Base-by-base conservation (phyloP, 2,329 filamentous ascomycete genomes). In the Botrytis byssoidea region DNA sequence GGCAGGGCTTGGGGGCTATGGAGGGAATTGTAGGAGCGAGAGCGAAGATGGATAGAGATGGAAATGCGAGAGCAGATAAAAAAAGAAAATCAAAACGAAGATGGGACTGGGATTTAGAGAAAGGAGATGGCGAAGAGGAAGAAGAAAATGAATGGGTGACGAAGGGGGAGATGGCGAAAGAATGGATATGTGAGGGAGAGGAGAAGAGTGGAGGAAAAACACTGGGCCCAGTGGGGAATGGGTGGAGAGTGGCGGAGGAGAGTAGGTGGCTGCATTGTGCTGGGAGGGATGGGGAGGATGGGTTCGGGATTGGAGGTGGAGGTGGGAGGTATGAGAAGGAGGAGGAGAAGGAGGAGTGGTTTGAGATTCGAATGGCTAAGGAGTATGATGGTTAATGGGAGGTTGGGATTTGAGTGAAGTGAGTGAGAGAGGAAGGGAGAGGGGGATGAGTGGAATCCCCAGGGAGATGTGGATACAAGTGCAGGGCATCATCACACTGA, bases 381-480 rank as follows among this genome's bases (percentile, higher is more conserved):
- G 51, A 57, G 3, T 1, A 29, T 57, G 51, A 29, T 55, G n/a
- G 25, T 8, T 55, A n/a, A 55, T 16, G 48, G 18, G 8, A 3
- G 18, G 20, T 46, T 18, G 16, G 42, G 42, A 10, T 42, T 44
- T 44, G 16, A 7, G 42, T 10, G 37, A 10, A 40, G 37, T 7
- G 4, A 44, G 16, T 44, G 42, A 18, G 42, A 42, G 40, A 42
- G 42, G 42, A 9, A 37, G 35, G 37, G 37, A 7, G n/a, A n/a
- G n/a, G 6, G 44, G 44, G 18, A 46, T 46, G 7, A 20, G 22
- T 20, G 18, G 18, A 20, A 22, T 46, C 1, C 18, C 18, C 44
- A 2, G 12, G 6, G 12, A 5, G 4, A 4, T 1, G 12, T n/a
- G 2, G 10, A 14, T 14, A 51, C 10, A n/a, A 51, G 10, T n/a